Percentiles rank a stretch among this genome's conserved stretches.
Conservation (phyloP, 768 basidiomycete species). For the Russula brevipes region DNA sequence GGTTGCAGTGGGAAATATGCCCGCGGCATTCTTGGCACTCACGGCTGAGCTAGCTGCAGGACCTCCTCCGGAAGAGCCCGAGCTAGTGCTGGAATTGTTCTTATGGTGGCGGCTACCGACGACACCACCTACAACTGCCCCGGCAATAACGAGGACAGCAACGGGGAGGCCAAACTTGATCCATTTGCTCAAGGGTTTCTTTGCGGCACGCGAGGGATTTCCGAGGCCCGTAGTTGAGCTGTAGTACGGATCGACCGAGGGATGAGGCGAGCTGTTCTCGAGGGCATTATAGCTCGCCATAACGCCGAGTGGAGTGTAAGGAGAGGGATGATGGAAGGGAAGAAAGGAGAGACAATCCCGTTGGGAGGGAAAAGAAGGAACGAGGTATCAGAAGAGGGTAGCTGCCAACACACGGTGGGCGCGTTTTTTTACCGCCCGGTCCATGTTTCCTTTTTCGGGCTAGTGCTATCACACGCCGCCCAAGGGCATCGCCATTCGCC, state of each 20-base stretch:
- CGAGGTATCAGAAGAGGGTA: not conserved
- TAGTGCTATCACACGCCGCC: too few relatives aligned
- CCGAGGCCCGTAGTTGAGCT: conserved; percentile 66
- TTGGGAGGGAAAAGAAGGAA: not conserved
- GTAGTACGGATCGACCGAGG: conserved; percentile 63
- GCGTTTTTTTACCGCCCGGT: not conserved
- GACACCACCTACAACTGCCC: conserved; percentile 72
- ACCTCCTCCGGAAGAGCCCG: conserved; percentile 28
- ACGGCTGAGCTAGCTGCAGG: conserved; percentile 52
- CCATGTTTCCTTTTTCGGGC: too few relatives aligned
- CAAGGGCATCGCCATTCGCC: too few relatives aligned
- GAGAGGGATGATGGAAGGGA: conserved; percentile 3
- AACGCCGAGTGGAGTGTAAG: conserved; percentile 24
- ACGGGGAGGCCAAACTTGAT: conserved; percentile 70
- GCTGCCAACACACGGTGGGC: too few relatives aligned
- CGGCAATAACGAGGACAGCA: conserved; percentile 56
- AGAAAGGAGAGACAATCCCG: conserved; percentile 22
- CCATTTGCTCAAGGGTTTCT: conserved; percentile 62
- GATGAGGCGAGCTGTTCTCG: conserved; percentile 33
- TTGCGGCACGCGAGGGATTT: conserved; percentile 41
- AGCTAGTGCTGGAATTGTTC: conserved; percentile 33
- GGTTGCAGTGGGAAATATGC: conserved; percentile 71
- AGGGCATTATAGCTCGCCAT: conserved; percentile 42
- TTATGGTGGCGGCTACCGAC: conserved; percentile 51
- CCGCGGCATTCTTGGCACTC: conserved; percentile 55